phyloP scores from a whole-genome alignment of 441 rosid genomes.

The Omphalea diandra region DNA sequence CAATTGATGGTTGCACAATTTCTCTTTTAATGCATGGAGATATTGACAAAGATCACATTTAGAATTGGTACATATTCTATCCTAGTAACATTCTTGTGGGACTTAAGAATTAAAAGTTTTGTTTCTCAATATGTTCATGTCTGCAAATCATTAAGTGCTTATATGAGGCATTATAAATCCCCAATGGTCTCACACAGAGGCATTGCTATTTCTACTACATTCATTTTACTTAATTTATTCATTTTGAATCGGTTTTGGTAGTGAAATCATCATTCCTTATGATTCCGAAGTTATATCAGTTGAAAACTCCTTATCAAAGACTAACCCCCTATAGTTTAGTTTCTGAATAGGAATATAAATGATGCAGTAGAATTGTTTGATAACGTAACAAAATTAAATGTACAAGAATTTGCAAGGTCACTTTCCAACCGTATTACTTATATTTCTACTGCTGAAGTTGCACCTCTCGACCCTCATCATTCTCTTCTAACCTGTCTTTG shows the following conservation, averaged over 20 bases:
- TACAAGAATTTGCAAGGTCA: not conserved
- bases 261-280: not conserved
- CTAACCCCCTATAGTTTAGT: not conserved
- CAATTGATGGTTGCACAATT: slow-evolving; percentile 14
- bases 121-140: not conserved
- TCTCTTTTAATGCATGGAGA: slow-evolving; percentile 4
- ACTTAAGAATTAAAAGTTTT: not conserved
- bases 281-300: not conserved
- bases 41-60: not conserved
- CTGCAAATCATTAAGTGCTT: not conserved
- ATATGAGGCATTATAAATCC: slow-evolving; percentile 1
- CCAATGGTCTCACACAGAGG: not conserved
- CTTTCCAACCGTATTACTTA: no score
- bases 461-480: no score
- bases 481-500: no score
- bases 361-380: not conserved
- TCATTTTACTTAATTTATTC: not conserved
- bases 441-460: not conserved
- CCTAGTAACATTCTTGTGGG: not conserved
- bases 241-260: not conserved
- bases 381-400: not conserved
- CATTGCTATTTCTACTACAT: not conserved
- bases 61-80: slow-evolving; percentile 5
- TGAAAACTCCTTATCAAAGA: not conserved
- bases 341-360: not conserved